Base-by-base conservation (phyloP, 306 rosid species). In the Trifolium subterraneum region DNA sequence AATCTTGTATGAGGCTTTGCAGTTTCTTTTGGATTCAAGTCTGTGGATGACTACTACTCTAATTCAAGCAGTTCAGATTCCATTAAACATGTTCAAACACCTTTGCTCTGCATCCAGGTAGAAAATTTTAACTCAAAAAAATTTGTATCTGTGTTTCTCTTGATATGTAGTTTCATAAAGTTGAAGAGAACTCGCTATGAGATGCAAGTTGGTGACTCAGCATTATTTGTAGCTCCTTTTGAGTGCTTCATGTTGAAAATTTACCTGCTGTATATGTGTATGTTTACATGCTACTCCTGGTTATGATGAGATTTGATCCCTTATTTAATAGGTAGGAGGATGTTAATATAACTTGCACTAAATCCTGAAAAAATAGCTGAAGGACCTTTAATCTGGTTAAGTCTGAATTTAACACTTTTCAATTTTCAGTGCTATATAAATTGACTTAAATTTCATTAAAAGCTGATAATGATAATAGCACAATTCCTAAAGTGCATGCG, bases 21-120 rank as follows among this genome's bases (percentile, higher is more conserved):
- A 94, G 97, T 91, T 82, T 94, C 99, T 79, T 92, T 94, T 84
- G 97, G 99, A 72, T 90, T 94, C 88, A 94, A 92, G 85, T 86
- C 97, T 25, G 97, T 85, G 64, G 97, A 94, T 76, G 99, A 94
- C 18, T 92, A 94, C 86, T 92, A 92, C 83, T 86, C 74, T 23
- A 81, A 83, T 63, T 88, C 99, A 31, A 55, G 95, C 86, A 92
- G 99, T 83, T 88, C 98, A 78, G 82, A 86, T 70, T 84, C 92
- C 76, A 83, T 94, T 80, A 94, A 90, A 83, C 83, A 88, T 73
- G 95, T 90, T 76, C 72, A 79, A 75, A 85, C 81, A 58, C 99
- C 96, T 36, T 80, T 94, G 92, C 96, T 94, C 61, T 94, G 99
- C 87, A 90, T 94, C 85, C 98, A 91, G 97, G 97, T 94, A 80